These are phyloP conservation scores for Mycena leptocephala DNA, from an alignment of 768 basidiomycete species.

Conservation along the genomic window DNA sequence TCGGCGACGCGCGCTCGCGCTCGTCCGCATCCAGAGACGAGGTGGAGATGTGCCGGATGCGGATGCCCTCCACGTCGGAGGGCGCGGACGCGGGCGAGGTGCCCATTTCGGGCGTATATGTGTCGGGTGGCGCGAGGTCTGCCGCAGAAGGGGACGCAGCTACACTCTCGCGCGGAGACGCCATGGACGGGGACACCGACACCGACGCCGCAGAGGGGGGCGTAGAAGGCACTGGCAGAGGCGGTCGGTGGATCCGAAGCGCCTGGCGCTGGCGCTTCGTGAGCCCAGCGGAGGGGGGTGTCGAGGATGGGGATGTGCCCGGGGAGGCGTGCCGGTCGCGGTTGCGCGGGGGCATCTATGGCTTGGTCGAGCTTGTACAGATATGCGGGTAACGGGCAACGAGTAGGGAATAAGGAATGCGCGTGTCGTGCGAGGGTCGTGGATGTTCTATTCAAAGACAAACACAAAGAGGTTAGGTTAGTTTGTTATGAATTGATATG, in stretches of 20 bases:
- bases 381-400: neutral
- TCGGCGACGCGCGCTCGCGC: slow-evolving; percentile 19
- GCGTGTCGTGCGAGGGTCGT: neutral
- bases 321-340: neutral
- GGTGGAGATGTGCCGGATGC: neutral
- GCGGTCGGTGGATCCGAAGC: neutral
- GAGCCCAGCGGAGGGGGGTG: neutral
- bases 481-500: too few species aligned
- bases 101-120: neutral
- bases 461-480: too few species aligned
- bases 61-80: neutral
- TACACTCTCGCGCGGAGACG: neutral
- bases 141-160: too few species aligned
- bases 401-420: neutral
- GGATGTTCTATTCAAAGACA: too few species aligned
- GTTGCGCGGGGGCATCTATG: neutral
- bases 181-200: neutral
- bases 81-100: too few species aligned
- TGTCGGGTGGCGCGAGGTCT: too few species aligned
- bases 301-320: neutral
- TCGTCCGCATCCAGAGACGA: neutral
- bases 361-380: neutral
- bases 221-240: neutral
- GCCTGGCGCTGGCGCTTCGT: slow-evolving; percentile 22
- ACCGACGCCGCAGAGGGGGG: neutral